A percentile compares a stretch with the other conserved stretches of the same genome.
phyloP scores from a whole-genome alignment of 768 basidiomycete species.

The Lentinula detonsa region DNA sequence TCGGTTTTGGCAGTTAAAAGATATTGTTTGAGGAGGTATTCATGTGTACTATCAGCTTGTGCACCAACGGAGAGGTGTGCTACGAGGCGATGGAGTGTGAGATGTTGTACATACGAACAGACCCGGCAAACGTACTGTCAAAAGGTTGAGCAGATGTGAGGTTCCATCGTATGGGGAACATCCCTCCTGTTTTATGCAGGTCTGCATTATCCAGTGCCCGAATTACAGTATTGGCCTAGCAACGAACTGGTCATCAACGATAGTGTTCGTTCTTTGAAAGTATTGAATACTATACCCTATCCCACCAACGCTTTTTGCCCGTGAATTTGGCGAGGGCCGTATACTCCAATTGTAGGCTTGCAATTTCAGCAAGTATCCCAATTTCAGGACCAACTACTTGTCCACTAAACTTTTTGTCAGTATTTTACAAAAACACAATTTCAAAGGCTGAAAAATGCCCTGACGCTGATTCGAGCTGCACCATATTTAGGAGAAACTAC shows the following conservation, averaged over 20 bases:
- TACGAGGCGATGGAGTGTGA: constrained; percentile 10
- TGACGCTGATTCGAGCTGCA: too few species aligned
- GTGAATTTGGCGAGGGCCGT: constrained; percentile 77
- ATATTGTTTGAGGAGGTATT: constrained; percentile 73
- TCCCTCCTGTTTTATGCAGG: constrained; percentile 43
- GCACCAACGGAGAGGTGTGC: constrained; percentile 56
- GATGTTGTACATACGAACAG: not conserved
- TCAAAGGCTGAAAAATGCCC: too few species aligned
- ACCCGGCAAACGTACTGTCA: constrained; percentile 33
- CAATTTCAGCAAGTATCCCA: constrained; percentile 71
- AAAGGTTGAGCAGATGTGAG: constrained; percentile 36
- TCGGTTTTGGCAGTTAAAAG: constrained; percentile 61
- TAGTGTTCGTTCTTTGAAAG: not conserved
- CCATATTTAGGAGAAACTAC: too few species aligned
- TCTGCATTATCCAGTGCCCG: constrained; percentile 41
- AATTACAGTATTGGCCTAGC: constrained; percentile 44
- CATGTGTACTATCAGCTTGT: constrained; percentile 68
- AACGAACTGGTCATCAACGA: not conserved
- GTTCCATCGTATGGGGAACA: constrained; percentile 61
- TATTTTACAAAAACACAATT: not conserved
- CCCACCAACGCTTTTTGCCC: constrained; percentile 57
- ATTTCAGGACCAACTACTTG: constrained; percentile 24
- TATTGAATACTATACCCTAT: constrained; percentile 30
- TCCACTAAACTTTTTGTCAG: constrained; percentile 19
- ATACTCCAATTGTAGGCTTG: constrained; percentile 79